Evolutionary conservation across 2,329 filamentous ascomycete genomes (phyloP).

Genomic region (Calonectria henricotiae): DNA sequence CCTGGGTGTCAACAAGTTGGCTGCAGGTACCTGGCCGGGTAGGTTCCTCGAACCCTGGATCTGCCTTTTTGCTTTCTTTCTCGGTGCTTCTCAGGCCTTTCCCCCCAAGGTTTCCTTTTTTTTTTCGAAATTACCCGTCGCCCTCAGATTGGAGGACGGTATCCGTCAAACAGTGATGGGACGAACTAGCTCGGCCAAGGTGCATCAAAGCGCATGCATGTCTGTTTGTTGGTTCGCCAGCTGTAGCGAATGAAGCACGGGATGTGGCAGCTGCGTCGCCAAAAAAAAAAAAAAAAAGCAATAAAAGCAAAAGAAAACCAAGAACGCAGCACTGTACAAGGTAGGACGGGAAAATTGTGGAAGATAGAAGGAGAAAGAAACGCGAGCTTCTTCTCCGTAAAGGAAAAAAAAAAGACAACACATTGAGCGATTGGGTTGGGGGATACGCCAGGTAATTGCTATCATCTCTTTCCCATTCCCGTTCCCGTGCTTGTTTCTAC

Average conservation of each 20-base stretch:
- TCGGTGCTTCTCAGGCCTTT: slow-evolving; percentile 17
- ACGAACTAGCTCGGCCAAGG: slow-evolving; percentile 22
- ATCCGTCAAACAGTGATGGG: slow-evolving; percentile 26
- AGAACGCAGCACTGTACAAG: slow-evolving; percentile 1
- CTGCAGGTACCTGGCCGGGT: neutral
- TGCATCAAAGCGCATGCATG: slow-evolving; percentile 24
- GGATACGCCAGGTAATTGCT: slow-evolving; percentile 14
- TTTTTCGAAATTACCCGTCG: slow-evolving; percentile 14
- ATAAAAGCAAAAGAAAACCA: neutral
- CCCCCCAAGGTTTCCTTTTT: neutral
- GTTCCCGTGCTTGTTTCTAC: slow-evolving; percentile 20
- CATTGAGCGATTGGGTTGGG: neutral
- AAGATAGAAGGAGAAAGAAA: neutral
- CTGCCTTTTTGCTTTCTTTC: slow-evolving; percentile 11
- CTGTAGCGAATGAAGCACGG: slow-evolving; percentile 3
- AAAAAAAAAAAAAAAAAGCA: slow-evolving; percentile 23
- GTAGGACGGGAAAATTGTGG: slow-evolving; percentile 5
- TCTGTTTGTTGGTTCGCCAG: slow-evolving; percentile 9
- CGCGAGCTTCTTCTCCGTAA: neutral
- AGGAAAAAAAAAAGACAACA: neutral
- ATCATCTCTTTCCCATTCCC: slow-evolving; percentile 29
- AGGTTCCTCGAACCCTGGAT: slow-evolving; percentile 11
- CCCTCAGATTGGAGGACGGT: slow-evolving; percentile 26
- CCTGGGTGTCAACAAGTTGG: neutral
- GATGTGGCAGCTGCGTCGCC: slow-evolving; percentile 8